Conservation (phyloP, 768 basidiomycete genomes). For the Ephemerocybe angulata region DNA sequence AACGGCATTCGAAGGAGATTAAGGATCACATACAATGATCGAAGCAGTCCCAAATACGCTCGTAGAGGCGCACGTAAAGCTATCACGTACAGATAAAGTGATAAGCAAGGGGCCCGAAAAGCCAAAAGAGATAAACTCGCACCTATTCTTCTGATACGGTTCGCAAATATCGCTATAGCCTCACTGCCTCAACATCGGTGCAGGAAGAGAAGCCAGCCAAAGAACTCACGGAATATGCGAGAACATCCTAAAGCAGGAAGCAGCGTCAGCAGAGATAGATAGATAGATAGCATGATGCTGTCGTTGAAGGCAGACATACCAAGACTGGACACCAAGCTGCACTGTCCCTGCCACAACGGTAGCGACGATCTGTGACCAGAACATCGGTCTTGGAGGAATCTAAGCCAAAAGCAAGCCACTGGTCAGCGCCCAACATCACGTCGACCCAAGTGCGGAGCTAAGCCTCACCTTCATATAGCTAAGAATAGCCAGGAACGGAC, state of each 20-base stretch:
- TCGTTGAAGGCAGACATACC: slow-evolving; percentile 33
- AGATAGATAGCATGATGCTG: too few species aligned
- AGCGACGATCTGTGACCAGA: slow-evolving; percentile 64
- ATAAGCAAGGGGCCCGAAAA: slow-evolving; percentile 6
- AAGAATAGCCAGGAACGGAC: too few species aligned
- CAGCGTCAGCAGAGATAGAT: not conserved
- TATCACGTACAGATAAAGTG: slow-evolving; percentile 16
- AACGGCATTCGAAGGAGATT: not conserved
- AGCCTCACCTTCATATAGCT: slow-evolving; percentile 33
- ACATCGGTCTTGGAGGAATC: slow-evolving; percentile 64
- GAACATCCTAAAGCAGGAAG: slow-evolving; percentile 50
- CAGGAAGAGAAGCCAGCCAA: not conserved
- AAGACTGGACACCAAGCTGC: slow-evolving; percentile 63
- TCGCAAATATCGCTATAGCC: slow-evolving; percentile 35
- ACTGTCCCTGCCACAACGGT: slow-evolving; percentile 60
- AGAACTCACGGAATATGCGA: slow-evolving; percentile 46
- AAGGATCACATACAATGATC: slow-evolving; percentile 45
- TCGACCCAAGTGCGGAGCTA: not conserved
- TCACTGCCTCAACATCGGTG: slow-evolving; percentile 35
- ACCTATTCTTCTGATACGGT: slow-evolving; percentile 41
- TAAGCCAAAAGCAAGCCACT: slow-evolving; percentile 18
- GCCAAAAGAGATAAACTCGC: too few species aligned
- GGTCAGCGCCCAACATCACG: not conserved
- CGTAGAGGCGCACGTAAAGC: slow-evolving; percentile 51
- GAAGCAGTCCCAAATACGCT: slow-evolving; percentile 53